phyloP scores from a whole-genome alignment of 2,329 filamentous ascomycete species.

The Colletotrichum abscissum region DNA sequence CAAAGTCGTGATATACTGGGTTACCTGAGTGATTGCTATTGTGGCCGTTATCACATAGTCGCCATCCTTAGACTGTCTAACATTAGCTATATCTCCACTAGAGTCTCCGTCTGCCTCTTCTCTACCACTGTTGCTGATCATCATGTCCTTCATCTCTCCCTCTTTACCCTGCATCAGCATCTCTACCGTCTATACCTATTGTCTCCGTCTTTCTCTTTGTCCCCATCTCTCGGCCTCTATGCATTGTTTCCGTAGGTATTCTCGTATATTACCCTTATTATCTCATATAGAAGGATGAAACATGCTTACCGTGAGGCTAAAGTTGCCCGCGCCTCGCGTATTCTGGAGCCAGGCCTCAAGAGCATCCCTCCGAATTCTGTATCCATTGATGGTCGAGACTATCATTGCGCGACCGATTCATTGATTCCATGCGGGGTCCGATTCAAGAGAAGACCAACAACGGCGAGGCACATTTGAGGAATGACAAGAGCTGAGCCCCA shows the following conservation, averaged over 20 bases:
- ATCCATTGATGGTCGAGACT: neutral
- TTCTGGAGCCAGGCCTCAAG: neutral
- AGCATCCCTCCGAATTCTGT: neutral
- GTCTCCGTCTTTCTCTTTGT: no score
- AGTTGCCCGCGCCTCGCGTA: neutral
- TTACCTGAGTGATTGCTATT: neutral
- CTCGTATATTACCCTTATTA: no score
- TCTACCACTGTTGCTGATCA: no score
- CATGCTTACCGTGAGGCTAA: neutral
- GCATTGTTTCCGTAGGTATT: no score
- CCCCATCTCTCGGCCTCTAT: no score
- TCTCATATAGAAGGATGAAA: neutral
- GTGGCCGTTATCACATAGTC: neutral
- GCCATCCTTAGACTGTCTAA: neutral
- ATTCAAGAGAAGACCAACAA: neutral
- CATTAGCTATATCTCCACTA: no score
- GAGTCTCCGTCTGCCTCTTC: no score
- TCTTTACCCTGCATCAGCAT: no score
- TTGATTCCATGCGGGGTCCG: neutral
- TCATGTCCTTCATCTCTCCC: no score
- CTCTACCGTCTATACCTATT: no score
- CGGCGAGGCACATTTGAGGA: neutral
- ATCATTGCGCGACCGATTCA: neutral
- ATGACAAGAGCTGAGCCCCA: neutral
- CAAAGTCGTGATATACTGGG: accelerated